A percentile compares a stretch with the other conserved stretches of the same genome.
Evolutionary conservation across 1,284 basidiomycete species (phyloP).

Genomic region (Tylopilus sp.): DNA sequence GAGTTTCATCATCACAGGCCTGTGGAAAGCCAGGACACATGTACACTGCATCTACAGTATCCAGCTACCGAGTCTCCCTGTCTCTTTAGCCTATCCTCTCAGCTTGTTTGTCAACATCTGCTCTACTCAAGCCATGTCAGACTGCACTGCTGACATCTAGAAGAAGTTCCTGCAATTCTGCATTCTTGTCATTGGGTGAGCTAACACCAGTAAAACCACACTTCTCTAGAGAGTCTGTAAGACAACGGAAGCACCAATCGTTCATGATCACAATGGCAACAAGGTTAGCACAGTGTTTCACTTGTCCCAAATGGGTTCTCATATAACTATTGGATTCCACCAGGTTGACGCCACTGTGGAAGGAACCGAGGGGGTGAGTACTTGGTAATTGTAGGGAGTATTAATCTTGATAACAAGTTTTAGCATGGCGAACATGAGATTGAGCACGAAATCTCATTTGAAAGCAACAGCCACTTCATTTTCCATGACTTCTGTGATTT

Average conservation of each 20-base stretch:
- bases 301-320: neutral
- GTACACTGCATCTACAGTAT: too few relatives aligned
- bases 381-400: neutral
- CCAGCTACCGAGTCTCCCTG: too few relatives aligned
- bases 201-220: conserved; percentile 3
- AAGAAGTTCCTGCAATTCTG: neutral
- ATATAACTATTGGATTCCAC: neutral
- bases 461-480: conserved; percentile 16
- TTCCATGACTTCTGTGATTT: conserved; percentile 28
- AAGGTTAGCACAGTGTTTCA: neutral
- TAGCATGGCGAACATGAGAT: conserved; percentile 34
- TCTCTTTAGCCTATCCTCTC: too few relatives aligned
- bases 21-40: too few relatives aligned
- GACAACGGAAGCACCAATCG: conserved; percentile 1
- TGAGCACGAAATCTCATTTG: conserved; percentile 28
- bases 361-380: neutral
- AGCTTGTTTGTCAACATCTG: neutral
- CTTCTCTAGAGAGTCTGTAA: conserved; percentile 4
- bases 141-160: neutral
- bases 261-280: neutral
- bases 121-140: neutral
- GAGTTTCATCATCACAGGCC: too few relatives aligned
- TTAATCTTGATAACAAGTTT: neutral
- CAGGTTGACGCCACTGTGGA: neutral
- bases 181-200: conserved; percentile 3